These are phyloP conservation scores for Musa acuminata DNA, from an alignment of 176 grass and related monocot genomes.

Conservation along the genomic window DNA sequence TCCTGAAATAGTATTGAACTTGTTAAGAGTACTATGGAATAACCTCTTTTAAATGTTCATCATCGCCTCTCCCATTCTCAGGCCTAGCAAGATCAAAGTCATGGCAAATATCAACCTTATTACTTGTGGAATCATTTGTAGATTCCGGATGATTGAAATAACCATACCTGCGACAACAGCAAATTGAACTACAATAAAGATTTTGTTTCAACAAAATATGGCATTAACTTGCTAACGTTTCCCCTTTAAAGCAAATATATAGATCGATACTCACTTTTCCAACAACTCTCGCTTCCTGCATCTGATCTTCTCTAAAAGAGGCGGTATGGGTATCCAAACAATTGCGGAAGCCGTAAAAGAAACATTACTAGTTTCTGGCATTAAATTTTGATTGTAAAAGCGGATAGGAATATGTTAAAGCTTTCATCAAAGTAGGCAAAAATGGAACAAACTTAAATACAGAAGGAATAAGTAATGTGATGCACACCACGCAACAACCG, in stretches of 20 bases:
- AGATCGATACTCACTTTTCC: constrained; percentile 37
- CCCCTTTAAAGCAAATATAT: no score
- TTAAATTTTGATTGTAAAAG: background rate
- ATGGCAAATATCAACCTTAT: background rate
- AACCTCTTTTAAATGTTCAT: constrained; percentile 4
- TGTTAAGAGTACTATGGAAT: background rate
- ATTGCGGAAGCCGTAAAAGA: constrained; percentile 54
- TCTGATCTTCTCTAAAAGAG: constrained; percentile 88
- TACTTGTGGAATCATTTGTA: background rate
- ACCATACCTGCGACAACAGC: background rate
- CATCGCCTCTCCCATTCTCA: background rate
- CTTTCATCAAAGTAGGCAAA: background rate
- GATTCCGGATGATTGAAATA: background rate
- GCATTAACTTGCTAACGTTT: background rate
- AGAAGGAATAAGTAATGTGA: background rate
- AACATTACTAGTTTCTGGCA: constrained; percentile 57
- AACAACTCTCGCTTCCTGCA: constrained; percentile 65
- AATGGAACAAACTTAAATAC: background rate
- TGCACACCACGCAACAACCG: constrained; percentile 65
- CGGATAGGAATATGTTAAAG: background rate
- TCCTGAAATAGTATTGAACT: background rate
- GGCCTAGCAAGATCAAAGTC: background rate
- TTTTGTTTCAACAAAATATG: background rate
- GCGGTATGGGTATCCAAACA: constrained; percentile 81
- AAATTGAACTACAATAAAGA: background rate